Conservation (phyloP, 148 eudicot species). For the Rhododendron henanense region DNA sequence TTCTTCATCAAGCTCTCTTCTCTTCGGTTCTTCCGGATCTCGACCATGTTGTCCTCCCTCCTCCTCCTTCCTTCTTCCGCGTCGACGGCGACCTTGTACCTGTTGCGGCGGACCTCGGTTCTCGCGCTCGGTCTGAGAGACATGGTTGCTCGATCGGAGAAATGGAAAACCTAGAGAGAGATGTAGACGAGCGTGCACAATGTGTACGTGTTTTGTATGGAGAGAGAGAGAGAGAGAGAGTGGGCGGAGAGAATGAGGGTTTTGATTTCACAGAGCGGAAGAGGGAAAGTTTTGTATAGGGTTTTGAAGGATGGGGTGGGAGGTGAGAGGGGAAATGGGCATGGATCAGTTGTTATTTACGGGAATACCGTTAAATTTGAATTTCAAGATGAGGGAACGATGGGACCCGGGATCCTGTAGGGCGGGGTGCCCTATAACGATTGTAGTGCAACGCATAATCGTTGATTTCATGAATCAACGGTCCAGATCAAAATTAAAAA, state of each 20-base stretch:
- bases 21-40: conserved; percentile 35
- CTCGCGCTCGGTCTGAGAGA: conserved; percentile 32
- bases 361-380: conserved; percentile 1
- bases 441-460: too few species aligned
- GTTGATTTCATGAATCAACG: too few species aligned
- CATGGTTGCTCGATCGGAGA: conserved; percentile 12
- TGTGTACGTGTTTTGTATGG: background rate
- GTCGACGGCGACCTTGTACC: conserved; percentile 38
- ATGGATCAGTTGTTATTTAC: background rate
- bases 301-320: background rate
- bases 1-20: conserved; percentile 39
- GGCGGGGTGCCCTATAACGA: too few species aligned
- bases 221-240: background rate
- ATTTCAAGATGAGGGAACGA: background rate
- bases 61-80: conserved; percentile 36
- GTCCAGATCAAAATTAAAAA: too few species aligned
- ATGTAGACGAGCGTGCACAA: background rate
- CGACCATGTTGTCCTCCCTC: conserved; percentile 45
- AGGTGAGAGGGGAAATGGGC: background rate
- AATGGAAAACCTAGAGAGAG: background rate
- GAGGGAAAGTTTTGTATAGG: background rate
- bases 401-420: too few species aligned
- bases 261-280: background rate
- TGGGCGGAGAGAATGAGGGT: background rate
- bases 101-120: conserved; percentile 33